Conservation (phyloP, 352 stramenopile genomes). For the Phytophthora megakarya region DNA sequence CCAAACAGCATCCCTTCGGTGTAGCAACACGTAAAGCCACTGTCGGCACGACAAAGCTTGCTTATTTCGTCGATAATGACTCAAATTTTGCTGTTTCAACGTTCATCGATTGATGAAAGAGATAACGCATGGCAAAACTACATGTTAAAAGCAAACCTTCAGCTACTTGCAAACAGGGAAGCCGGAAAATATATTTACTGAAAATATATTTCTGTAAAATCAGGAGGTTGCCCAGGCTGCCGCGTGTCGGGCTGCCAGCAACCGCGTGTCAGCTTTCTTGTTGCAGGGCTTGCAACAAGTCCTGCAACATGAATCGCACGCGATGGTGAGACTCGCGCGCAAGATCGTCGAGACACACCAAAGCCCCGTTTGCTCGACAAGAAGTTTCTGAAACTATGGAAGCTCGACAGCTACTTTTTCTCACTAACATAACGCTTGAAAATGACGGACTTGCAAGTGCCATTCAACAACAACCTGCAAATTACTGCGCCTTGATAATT, state of each 20-base stretch:
- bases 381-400: slow-evolving; percentile 33
- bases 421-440: not conserved
- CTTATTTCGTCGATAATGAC: not conserved
- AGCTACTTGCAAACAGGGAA: too few species aligned
- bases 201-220: too few species aligned
- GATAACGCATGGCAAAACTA: too few species aligned
- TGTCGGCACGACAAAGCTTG: not conserved
- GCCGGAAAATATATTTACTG: too few species aligned
- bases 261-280: not conserved
- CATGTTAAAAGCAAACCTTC: too few species aligned
- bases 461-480: too few species aligned
- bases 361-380: slow-evolving; percentile 13
- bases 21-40: not conserved
- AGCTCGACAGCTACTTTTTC: slow-evolving; percentile 17
- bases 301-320: not conserved
- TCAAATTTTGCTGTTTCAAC: not conserved
- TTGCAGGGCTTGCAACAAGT: not conserved
- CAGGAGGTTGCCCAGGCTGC: not conserved
- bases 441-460: not conserved
- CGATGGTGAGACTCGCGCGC: slow-evolving; percentile 13
- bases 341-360: slow-evolving; percentile 22
- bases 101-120: not conserved
- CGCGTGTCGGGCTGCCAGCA: not conserved
- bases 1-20: not conserved
- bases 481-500: too few species aligned